Evolutionary conservation across 306 rosid genomes (phyloP).

Genomic region (Cicer yamashitae): DNA sequence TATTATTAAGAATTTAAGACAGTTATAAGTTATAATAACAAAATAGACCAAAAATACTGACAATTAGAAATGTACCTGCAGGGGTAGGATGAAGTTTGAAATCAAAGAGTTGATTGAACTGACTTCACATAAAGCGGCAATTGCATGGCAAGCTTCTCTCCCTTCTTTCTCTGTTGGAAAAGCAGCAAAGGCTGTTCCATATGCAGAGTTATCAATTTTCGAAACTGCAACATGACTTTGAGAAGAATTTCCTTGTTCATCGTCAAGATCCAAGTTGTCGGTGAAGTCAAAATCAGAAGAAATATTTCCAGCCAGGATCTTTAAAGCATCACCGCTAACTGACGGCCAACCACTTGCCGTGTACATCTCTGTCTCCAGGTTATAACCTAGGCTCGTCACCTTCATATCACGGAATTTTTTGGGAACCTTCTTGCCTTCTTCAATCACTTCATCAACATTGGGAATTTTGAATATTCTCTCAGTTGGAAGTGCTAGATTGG

Average conservation of each 20-base stretch:
- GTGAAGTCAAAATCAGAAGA: slow-evolving; percentile 77
- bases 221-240: slow-evolving; percentile 47
- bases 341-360: slow-evolving; percentile 98
- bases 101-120: slow-evolving; percentile 92
- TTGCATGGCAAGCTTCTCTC: slow-evolving; percentile 94
- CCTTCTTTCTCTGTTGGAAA: slow-evolving; percentile 68
- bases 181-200: slow-evolving; percentile 76
- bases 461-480: slow-evolving; percentile 76
- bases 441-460: slow-evolving; percentile 69
- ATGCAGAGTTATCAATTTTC: slow-evolving; percentile 56
- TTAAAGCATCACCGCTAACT: slow-evolving; percentile 80
- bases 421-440: slow-evolving; percentile 82
- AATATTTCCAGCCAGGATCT: slow-evolving; percentile 81
- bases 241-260: slow-evolving; percentile 49
- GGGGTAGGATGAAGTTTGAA: slow-evolving; percentile 95
- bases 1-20: background rate
- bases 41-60: background rate
- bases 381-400: slow-evolving; percentile 51
- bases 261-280: slow-evolving; percentile 43
- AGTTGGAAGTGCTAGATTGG: slow-evolving; percentile 58
- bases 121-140: slow-evolving; percentile 95
- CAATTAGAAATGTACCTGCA: slow-evolving; percentile 64
- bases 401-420: slow-evolving; percentile 69
- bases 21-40: slow-evolving; percentile 13
- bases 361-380: slow-evolving; percentile 67